phyloP scores from a whole-genome alignment of 2,329 filamentous ascomycete species.

The Sporothrix curviconia region DNA sequence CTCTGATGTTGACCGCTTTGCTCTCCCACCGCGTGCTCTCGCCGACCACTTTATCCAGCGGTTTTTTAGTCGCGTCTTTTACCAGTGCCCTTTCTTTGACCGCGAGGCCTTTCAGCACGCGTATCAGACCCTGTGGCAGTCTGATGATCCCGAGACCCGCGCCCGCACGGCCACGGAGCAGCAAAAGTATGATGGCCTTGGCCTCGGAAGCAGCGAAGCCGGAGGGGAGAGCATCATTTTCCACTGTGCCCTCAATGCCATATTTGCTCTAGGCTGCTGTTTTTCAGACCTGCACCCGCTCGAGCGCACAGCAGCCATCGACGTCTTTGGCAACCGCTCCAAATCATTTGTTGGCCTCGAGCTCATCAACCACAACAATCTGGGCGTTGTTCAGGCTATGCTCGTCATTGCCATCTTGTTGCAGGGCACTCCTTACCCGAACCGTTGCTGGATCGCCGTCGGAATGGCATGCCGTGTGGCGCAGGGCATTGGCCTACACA shows the following conservation, averaged over 20 bases:
- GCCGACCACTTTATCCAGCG: conserved; percentile 35
- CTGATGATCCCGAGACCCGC: neutral
- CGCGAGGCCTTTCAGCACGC: conserved; percentile 31
- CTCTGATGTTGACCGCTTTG: conserved; percentile 7
- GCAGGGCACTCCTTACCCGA: conserved; percentile 35
- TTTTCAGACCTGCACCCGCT: conserved; percentile 10
- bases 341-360: conserved; percentile 33
- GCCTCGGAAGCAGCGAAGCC: conserved; percentile 12
- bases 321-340: conserved; percentile 30
- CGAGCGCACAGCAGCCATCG: conserved; percentile 25
- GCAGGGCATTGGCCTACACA: conserved; percentile 36
- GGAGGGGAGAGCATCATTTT: conserved; percentile 32
- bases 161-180: neutral
- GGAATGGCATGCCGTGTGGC: conserved; percentile 36
- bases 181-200: conserved; percentile 9
- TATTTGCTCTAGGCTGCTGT: conserved; percentile 34
- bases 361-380: conserved; percentile 35
- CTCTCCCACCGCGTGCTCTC: conserved; percentile 33
- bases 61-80: conserved; percentile 35
- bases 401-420: conserved; percentile 33
- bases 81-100: conserved; percentile 39
- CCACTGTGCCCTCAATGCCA: conserved; percentile 35
- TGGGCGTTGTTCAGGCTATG: conserved; percentile 21
- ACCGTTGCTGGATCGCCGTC: conserved; percentile 37
- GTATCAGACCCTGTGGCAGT: conserved; percentile 11